phyloP scores from a whole-genome alignment of 768 basidiomycete genomes.

The Cubamyces lactineus region DNA sequence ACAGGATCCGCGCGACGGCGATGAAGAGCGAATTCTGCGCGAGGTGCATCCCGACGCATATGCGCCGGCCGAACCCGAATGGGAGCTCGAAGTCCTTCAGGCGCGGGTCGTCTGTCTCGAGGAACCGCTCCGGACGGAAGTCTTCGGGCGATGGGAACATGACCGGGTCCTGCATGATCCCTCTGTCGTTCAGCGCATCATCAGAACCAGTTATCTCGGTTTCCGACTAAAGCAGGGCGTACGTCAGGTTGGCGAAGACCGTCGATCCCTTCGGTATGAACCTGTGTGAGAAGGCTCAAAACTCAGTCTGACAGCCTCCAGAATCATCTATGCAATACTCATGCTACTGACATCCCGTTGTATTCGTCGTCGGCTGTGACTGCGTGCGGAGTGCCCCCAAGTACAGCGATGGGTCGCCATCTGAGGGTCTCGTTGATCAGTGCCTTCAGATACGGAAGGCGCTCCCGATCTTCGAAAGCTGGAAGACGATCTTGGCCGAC shows the following conservation, averaged over 20 bases:
- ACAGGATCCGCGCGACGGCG: conserved; percentile 26
- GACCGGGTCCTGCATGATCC: conserved; percentile 35
- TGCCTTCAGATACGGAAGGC: conserved; percentile 32
- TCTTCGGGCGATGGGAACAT: conserved; percentile 33
- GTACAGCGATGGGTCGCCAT: conserved; percentile 31
- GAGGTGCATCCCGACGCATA: conserved; percentile 34
- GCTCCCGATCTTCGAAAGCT: conserved; percentile 25
- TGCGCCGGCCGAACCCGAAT: conserved; percentile 74
- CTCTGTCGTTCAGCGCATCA: conserved; percentile 18
- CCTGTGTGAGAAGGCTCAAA: neutral
- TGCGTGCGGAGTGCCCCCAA: conserved; percentile 31
- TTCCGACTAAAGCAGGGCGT: neutral
- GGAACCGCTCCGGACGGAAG: conserved; percentile 27
- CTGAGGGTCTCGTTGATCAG: conserved; percentile 34
- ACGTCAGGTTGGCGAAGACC: conserved; percentile 32
- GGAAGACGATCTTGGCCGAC: conserved; percentile 33
- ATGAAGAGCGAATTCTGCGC: conserved; percentile 31
- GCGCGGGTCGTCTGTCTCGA: conserved; percentile 25
- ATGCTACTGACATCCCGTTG: conserved; percentile 30
- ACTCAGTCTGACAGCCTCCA: neutral
- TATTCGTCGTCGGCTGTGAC: conserved; percentile 37
- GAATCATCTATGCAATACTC: no score
- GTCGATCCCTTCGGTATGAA: conserved; percentile 39
- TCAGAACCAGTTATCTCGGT: neutral
- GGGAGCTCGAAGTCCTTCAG: conserved; percentile 43